Base-by-base conservation (phyloP, 352 stramenopile species). In the Thalassiosira mediterranea region DNA sequence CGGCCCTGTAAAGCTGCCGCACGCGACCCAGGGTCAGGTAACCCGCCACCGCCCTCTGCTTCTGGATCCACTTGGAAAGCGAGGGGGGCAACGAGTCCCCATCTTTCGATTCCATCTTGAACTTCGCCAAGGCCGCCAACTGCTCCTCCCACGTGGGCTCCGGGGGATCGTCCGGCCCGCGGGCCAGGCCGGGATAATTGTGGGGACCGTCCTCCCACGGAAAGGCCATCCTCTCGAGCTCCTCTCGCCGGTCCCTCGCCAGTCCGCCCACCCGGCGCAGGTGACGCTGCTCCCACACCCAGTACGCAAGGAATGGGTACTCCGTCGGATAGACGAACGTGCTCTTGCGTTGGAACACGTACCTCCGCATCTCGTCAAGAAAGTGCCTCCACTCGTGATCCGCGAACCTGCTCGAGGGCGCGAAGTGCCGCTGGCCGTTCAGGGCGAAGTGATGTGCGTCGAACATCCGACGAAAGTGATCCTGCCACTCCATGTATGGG, bases 221-320 rank as follows among this genome's bases (percentile, higher is more conserved):
- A 40, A 60, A 42, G 21, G 21, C 51, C 8, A 60, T 60, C 19
- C n/a, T 60, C 11, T 42, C 38, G 21, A 60, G 38, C 17, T 4
- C 2, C 23, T 60, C 25, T 15, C 10, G 23, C 10, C 28, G 3
- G 26, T 2, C 1, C 21, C 3, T 19, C 11, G 26, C 26, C 3
- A 60, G 26, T 15, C 38, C 38, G 25, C 28, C 26, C 1, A 38
- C 25, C 26, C n/a, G 17, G 5, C 51, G 32, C 51, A 44, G 4
- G 23, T 40, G 3, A 13, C 51, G 51, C 25, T 60, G 51, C 8
- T 44, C 23, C 21, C 8, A 21, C 7, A 60, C 26, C 51, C 51
- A 60, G 5, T 3, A 19, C 21, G 51, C 51, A 23, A 60, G 19
- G 23, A 19, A 11, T 4, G 21, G 7, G 38, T 60, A 26, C 7